These are phyloP conservation scores for Apiospora koreana DNA, from an alignment of 2,329 filamentous ascomycete species.

Conservation along the genomic window DNA sequence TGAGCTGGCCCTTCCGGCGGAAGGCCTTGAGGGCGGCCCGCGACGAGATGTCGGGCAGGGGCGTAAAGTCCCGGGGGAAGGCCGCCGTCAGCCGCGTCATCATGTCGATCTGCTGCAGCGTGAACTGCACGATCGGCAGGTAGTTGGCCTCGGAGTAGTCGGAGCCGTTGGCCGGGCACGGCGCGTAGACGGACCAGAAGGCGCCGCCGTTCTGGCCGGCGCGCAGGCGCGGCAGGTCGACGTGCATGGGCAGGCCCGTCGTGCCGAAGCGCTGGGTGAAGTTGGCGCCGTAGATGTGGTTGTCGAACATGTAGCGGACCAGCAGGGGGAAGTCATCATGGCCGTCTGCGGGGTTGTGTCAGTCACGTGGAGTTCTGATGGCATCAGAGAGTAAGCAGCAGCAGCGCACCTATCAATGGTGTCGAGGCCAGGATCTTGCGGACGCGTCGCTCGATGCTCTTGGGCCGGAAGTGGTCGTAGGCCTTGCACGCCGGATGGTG, in stretches of 20 bases:
- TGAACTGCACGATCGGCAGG: conserved; percentile 63
- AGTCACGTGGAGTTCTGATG: conserved; percentile 28
- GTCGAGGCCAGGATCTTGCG: conserved; percentile 45
- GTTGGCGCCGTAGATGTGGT: conserved; percentile 73
- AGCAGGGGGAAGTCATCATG: conserved; percentile 85
- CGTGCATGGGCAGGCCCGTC: conserved; percentile 68
- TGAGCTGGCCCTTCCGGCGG: conserved; percentile 59
- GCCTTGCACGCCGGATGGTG: conserved; percentile 24
- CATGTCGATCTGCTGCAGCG: conserved; percentile 66
- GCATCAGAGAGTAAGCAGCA: too few species aligned
- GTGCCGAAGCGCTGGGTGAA: conserved; percentile 77
- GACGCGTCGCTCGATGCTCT: conserved; percentile 46
- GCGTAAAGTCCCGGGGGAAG: conserved; percentile 60
- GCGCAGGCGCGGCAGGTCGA: conserved; percentile 76
- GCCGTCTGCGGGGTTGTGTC: conserved; percentile 67
- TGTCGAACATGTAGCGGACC: conserved; percentile 66
- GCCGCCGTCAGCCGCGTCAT: conserved; percentile 58
- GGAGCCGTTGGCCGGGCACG: conserved; percentile 70
- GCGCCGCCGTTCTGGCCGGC: conserved; percentile 75
- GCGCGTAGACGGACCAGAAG: conserved; percentile 90
- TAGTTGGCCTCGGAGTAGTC: conserved; percentile 78
- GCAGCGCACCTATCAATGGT: conserved; percentile 50
- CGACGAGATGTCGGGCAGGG: conserved; percentile 53
- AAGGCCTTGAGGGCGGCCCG: conserved; percentile 64
- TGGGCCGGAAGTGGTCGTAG: conserved; percentile 27